These are phyloP conservation scores for Candida sanyaensis DNA, from an alignment of 1,139 yeast genomes.

Conservation along the genomic window DNA sequence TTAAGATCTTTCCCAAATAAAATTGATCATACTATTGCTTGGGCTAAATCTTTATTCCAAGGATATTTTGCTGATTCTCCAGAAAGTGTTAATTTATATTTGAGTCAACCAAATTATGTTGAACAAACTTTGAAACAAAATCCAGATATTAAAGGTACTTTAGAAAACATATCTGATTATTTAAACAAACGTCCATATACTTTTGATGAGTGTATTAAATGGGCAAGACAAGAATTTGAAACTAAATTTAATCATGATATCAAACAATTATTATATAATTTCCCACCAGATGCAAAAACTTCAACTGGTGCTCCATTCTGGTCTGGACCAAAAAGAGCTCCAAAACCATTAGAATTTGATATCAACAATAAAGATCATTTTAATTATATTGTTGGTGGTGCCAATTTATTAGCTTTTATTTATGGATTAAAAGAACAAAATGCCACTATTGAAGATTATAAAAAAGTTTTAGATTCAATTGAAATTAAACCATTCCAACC, in stretches of 20 bases:
- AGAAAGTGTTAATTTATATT: slow-evolving; percentile 86
- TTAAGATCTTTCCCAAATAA: slow-evolving; percentile 96
- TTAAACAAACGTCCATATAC: slow-evolving; percentile 81
- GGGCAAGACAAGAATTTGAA: slow-evolving; percentile 95
- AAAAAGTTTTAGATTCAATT: slow-evolving; percentile 51
- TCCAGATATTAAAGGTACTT: slow-evolving; percentile 85
- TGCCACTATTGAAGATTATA: slow-evolving; percentile 45
- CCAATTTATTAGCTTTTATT: slow-evolving; percentile 86
- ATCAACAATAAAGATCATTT: slow-evolving; percentile 74
- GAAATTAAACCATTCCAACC: slow-evolving; percentile 59
- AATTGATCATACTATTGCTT: slow-evolving; percentile 97
- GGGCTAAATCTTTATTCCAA: slow-evolving; percentile 96
- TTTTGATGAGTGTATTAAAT: slow-evolving; percentile 89
- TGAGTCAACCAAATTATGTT: slow-evolving; percentile 90
- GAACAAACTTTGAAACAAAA: slow-evolving; percentile 89
- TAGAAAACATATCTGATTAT: slow-evolving; percentile 74
- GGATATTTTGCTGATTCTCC: slow-evolving; percentile 89
- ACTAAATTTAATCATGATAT: slow-evolving; percentile 82
- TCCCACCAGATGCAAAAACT: slow-evolving; percentile 92
- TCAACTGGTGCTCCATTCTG: slow-evolving; percentile 93
- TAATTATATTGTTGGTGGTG: slow-evolving; percentile 84
- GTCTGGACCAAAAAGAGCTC: slow-evolving; percentile 98
- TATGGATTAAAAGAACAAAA: slow-evolving; percentile 72
- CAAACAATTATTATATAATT: slow-evolving; percentile 84
- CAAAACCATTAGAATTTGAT: slow-evolving; percentile 79